phyloP scores from a whole-genome alignment of 768 basidiomycete genomes.

The Cyclocybe cylindracea region DNA sequence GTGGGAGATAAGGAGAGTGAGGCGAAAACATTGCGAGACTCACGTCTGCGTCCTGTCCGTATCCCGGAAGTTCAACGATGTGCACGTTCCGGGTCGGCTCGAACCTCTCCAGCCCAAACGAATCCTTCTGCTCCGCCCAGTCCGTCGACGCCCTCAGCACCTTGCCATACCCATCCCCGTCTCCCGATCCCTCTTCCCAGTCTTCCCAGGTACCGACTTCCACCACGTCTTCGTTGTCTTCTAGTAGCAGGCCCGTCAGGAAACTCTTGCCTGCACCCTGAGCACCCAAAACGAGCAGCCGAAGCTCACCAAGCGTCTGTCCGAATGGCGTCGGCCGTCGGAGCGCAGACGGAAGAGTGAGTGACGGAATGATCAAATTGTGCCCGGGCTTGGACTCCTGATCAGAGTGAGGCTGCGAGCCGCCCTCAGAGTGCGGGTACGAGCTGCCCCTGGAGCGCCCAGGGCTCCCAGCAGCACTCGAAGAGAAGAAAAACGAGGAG shows the following conservation, averaged over 20 bases:
- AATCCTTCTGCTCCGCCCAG: conserved; percentile 69
- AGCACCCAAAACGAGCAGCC: conserved; percentile 54
- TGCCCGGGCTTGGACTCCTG: conserved; percentile 19
- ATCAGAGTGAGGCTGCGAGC: conserved; percentile 34
- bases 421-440: conserved; percentile 28
- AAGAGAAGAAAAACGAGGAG: conserved; percentile 80
- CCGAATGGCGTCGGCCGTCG: conserved; percentile 66
- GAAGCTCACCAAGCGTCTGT: conserved; percentile 64
- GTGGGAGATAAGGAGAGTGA: conserved; percentile 2
- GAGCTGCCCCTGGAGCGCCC: conserved; percentile 48
- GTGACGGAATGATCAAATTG: conserved; percentile 65
- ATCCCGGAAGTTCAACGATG: conserved; percentile 51
- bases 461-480: conserved; percentile 62
- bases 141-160: conserved; percentile 64
- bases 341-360: conserved; percentile 63
- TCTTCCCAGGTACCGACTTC: conserved; percentile 63
- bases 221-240: conserved; percentile 70
- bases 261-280: conserved; percentile 45
- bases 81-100: conserved; percentile 69
- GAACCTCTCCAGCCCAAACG: conserved; percentile 64
- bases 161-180: conserved; percentile 31
- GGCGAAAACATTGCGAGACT: conserved; percentile 21
- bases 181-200: conserved; percentile 19
- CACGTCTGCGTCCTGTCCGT: conserved; percentile 47
- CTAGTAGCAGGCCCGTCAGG: conserved; percentile 50